A percentile compares a stretch with the other conserved stretches of the same genome.
Conservation (phyloP, 768 basidiomycete species). For the Boletus sp. region DNA sequence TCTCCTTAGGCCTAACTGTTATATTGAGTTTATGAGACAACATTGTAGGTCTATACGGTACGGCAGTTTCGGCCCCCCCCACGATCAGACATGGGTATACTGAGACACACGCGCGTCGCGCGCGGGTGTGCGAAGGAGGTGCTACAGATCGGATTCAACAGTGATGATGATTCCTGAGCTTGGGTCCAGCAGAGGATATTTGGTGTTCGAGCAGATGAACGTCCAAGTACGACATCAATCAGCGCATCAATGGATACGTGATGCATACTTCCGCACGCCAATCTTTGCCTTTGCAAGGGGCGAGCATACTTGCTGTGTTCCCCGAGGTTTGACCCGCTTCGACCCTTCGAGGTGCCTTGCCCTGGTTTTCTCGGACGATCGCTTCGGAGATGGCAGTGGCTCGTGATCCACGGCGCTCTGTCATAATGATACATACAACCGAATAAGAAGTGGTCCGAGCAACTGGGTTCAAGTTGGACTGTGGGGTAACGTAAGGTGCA, state of each 20-base stretch:
- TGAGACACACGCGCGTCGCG: not conserved
- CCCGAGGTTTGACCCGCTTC: not conserved
- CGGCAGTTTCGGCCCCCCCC: not conserved
- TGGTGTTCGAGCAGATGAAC: not conserved
- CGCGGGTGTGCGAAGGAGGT: too few species aligned
- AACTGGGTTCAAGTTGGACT: not conserved
- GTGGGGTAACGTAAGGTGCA: slow-evolving; percentile 7
- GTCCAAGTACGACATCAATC: not conserved
- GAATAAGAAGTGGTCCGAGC: not conserved
- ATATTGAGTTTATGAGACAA: not conserved
- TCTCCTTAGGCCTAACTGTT: not conserved
- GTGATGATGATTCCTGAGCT: not conserved
- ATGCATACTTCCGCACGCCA: slow-evolving; percentile 1
- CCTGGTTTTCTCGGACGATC: slow-evolving; percentile 1
- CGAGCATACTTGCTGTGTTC: not conserved
- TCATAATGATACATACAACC: not conserved
- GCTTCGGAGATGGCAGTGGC: not conserved
- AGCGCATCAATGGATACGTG: slow-evolving; percentile 8
- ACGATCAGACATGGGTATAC: not conserved
- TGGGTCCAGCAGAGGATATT: not conserved
- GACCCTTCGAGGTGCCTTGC: not conserved
- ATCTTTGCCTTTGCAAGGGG: slow-evolving; percentile 17
- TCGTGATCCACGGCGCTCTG: not conserved
- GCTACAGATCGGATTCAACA: not conserved
- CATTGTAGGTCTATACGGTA: too few species aligned